Percentiles rank a stretch among this genome's conserved stretches.
Evolutionary conservation across 495 filamentous ascomycete species (phyloP).

Genomic region (Apiosordaria backusii): DNA sequence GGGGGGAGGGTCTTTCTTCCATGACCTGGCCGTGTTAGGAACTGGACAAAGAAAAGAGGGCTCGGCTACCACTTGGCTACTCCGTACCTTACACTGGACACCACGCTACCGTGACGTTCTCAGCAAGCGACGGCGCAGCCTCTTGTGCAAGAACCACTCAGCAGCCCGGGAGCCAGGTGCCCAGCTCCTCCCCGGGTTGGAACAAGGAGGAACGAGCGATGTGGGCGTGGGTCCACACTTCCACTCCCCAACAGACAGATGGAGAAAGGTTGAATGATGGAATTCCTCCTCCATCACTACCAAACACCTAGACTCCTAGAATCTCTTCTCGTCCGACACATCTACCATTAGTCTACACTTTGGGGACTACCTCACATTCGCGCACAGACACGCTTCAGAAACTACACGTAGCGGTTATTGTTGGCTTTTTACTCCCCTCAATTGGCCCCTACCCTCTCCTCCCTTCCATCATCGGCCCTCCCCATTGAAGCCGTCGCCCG

Average conservation of each 20-base stretch:
- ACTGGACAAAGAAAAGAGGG: conserved; percentile 2
- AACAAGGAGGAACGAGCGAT: not conserved
- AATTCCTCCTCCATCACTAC: not conserved
- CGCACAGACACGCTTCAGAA: not conserved
- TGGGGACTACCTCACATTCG: not conserved
- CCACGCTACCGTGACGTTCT: not conserved
- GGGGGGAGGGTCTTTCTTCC: too few relatives aligned
- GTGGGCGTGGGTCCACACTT: not conserved
- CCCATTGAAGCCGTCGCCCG: not conserved
- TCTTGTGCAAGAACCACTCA: not conserved
- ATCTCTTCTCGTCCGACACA: not conserved
- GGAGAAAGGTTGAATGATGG: not conserved
- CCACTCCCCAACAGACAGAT: not conserved
- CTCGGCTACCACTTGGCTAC: not conserved
- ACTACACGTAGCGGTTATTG: not conserved
- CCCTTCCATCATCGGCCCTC: not conserved
- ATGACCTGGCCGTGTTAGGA: conserved; percentile 5
- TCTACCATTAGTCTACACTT: not conserved
- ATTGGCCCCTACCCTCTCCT: not conserved
- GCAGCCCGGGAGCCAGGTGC: not conserved
- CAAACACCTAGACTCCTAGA: not conserved
- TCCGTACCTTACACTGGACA: not conserved
- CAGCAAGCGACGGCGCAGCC: conserved; percentile 7
- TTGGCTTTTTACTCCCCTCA: not conserved
- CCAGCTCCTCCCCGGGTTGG: not conserved